Evolutionary conservation across 495 filamentous ascomycete species (phyloP).

Genomic region (Cladorrhinum samala): DNA sequence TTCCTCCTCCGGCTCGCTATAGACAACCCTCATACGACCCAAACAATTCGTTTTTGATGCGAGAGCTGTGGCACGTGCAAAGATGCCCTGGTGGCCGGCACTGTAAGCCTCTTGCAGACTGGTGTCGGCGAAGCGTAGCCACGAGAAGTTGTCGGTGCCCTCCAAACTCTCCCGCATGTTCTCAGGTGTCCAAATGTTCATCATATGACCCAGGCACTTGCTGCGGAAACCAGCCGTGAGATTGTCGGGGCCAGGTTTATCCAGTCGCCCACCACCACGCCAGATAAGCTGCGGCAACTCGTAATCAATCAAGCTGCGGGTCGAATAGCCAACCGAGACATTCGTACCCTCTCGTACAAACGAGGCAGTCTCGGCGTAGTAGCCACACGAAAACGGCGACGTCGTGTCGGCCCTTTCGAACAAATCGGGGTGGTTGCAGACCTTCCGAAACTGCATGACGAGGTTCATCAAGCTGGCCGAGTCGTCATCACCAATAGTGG

Average conservation of each 20-base stretch:
- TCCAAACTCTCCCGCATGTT: constrained; percentile 58
- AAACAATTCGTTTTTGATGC: constrained; percentile 48
- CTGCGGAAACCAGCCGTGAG: constrained; percentile 64
- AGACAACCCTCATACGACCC: constrained; percentile 35
- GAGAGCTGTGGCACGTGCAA: constrained; percentile 56
- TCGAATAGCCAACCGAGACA: constrained; percentile 79
- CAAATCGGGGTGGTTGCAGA: constrained; percentile 96
- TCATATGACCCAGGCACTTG: constrained; percentile 65
- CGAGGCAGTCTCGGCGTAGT: constrained; percentile 89
- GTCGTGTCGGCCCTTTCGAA: constrained; percentile 91
- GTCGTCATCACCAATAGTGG: constrained; percentile 89
- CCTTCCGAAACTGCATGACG: constrained; percentile 99
- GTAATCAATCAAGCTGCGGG: constrained; percentile 79
- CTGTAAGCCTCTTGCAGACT: constrained; percentile 65
- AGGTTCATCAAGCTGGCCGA: constrained; percentile 97
- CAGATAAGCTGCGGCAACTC: constrained; percentile 72
- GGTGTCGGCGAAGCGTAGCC: constrained; percentile 78
- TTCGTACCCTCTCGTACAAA: constrained; percentile 84
- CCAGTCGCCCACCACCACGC: constrained; percentile 65
- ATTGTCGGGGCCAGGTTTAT: constrained; percentile 72
- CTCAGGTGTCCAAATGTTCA: constrained; percentile 85
- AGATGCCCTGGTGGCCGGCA: constrained; percentile 51
- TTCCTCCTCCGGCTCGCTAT: constrained; percentile 46
- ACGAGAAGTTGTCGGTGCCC: constrained; percentile 68
- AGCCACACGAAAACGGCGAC: constrained; percentile 73